Percentiles rank a stretch among this genome's conserved stretches.
phyloP scores from a whole-genome alignment of 768 basidiomycete genomes.

The Wakefieldia striispora region DNA sequence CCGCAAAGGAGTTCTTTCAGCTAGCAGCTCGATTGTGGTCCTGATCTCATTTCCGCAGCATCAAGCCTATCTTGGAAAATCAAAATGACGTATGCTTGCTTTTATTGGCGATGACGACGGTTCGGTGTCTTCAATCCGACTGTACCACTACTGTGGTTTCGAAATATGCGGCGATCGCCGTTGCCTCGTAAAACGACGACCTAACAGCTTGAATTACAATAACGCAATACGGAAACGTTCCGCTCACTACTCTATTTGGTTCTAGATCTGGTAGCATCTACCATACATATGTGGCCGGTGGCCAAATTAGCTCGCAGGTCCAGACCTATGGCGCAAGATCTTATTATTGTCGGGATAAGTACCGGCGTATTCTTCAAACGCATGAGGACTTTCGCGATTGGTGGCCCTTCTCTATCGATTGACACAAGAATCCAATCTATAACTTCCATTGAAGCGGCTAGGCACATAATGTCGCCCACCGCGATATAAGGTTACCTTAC shows the following conservation, averaged over 20 bases:
- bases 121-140: neutral
- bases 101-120: neutral
- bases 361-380: conserved; percentile 3
- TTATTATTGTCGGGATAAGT: conserved; percentile 6
- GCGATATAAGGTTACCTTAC: neutral
- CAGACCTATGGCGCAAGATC: neutral
- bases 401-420: conserved; percentile 10
- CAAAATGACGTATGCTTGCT: neutral
- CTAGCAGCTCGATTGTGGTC: neutral
- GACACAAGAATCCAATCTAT: conserved; percentile 6
- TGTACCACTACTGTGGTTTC: conserved; percentile 1
- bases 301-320: conserved; percentile 19
- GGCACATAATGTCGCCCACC: neutral
- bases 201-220: neutral
- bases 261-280: neutral
- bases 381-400: conserved; percentile 27
- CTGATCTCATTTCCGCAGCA: neutral
- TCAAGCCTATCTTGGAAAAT: conserved; percentile 11
- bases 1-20: neutral
- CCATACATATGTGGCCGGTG: conserved; percentile 7
- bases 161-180: conserved; percentile 7
- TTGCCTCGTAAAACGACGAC: neutral
- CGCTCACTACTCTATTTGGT: neutral
- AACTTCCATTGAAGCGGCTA: neutral
- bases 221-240: neutral